Evolutionary conservation across 2,329 filamentous ascomycete species (phyloP).

Genomic region (Paecilomyces dactylethromorphus): DNA sequence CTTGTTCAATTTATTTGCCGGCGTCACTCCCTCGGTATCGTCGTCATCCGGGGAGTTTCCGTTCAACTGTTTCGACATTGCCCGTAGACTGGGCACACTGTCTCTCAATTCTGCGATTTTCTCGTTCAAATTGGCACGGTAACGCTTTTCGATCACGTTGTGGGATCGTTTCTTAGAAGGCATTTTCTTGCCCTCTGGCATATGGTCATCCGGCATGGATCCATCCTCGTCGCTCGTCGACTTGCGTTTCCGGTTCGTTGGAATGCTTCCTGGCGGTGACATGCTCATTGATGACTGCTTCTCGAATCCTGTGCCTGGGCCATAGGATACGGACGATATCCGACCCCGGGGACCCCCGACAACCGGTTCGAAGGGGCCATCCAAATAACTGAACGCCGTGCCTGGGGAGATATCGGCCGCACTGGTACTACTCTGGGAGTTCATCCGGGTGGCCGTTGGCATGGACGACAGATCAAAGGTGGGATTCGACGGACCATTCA

Average conservation of each 20-base stretch:
- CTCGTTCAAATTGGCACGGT: conserved; percentile 92
- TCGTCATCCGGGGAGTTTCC: conserved; percentile 51
- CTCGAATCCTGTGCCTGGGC: conserved; percentile 6
- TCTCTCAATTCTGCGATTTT: conserved; percentile 91
- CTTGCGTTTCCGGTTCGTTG: conserved; percentile 59
- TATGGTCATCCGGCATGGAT: conserved; percentile 39
- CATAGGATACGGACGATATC: neutral
- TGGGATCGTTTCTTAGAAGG: conserved; percentile 86
- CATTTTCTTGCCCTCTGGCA: conserved; percentile 43
- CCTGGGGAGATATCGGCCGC: conserved; percentile 24
- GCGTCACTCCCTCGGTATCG: conserved; percentile 72
- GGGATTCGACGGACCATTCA: conserved; percentile 14
- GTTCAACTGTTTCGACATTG: conserved; percentile 60
- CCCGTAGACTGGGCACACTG: conserved; percentile 82
- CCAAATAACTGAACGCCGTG: conserved; percentile 23
- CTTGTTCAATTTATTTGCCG: conserved; percentile 93
- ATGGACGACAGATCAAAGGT: conserved; percentile 12
- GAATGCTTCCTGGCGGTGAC: conserved; percentile 19
- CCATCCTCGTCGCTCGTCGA: conserved; percentile 50
- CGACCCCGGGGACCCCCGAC: conserved; percentile 5
- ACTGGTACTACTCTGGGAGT: conserved; percentile 13
- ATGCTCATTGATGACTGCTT: conserved; percentile 10
- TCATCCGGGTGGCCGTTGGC: conserved; percentile 18
- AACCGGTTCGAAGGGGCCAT: conserved; percentile 16
- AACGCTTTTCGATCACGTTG: conserved; percentile 97